These are phyloP conservation scores for Russula earlei DNA, from an alignment of 768 basidiomycete species.

Conservation along the genomic window DNA sequence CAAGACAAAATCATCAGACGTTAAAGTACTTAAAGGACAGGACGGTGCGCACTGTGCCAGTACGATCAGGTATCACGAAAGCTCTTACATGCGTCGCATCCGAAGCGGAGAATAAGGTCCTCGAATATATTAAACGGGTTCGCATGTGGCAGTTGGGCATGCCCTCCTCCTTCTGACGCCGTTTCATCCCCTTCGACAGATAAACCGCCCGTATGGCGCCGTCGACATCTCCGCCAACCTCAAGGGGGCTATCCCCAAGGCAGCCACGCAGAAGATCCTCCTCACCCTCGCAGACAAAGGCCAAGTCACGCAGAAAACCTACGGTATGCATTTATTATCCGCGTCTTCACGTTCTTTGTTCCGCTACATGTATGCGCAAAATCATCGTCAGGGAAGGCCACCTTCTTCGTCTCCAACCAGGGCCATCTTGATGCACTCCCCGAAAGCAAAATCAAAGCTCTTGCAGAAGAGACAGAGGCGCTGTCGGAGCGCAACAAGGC, in stretches of 20 bases:
- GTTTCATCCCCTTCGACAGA: conserved; percentile 34
- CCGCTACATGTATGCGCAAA: neutral
- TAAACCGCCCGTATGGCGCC: conserved; percentile 91
- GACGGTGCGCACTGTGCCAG: conserved; percentile 7
- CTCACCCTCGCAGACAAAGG: conserved; percentile 77
- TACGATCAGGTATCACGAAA: neutral
- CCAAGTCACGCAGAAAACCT: conserved; percentile 70
- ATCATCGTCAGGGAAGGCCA: conserved; percentile 56
- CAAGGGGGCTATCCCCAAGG: conserved; percentile 80
- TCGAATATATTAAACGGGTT: conserved; percentile 19
- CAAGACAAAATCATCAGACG: conserved; percentile 14
- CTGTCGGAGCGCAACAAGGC: conserved; percentile 53
- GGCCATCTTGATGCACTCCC: conserved; percentile 57
- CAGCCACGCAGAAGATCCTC: conserved; percentile 78
- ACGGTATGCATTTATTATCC: conserved; percentile 40
- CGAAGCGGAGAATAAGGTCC: conserved; percentile 18
- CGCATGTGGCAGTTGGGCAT: neutral
- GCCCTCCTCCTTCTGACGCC: neutral
- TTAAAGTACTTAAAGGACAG: conserved; percentile 19
- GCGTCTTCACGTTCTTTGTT: neutral
- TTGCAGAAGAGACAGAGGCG: conserved; percentile 50
- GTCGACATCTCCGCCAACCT: conserved; percentile 88
- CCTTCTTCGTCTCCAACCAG: conserved; percentile 83
- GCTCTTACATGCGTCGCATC: neutral
- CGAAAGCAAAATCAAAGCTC: conserved; percentile 45